Conservation (phyloP, 1,284 basidiomycete species). For the Microbotryum saponariae region DNA sequence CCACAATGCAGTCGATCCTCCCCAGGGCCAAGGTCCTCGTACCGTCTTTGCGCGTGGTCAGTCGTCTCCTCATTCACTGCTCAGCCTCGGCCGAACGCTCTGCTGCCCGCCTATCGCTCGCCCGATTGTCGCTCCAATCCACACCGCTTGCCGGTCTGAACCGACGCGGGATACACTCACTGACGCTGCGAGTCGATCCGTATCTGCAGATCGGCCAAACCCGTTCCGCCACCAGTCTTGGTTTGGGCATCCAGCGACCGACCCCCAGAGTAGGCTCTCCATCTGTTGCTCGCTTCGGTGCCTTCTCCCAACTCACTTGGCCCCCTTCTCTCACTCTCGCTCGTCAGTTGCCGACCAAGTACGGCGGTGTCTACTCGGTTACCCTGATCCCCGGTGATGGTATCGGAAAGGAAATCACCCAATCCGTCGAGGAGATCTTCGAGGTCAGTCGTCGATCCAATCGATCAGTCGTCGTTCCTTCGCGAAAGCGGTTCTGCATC, state of each 20-base stretch:
- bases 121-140: not conserved
- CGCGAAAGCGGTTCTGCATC: not conserved
- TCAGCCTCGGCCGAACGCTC: not conserved
- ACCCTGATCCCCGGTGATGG: constrained; percentile 94
- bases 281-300: too few relatives aligned
- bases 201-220: constrained; percentile 16
- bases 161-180: not conserved
- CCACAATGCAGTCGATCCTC: constrained; percentile 10
- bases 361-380: constrained; percentile 26
- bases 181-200: not conserved
- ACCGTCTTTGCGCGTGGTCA: not conserved
- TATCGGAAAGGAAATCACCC: constrained; percentile 93
- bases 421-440: constrained; percentile 98
- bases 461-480: not conserved
- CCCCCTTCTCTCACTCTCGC: not conserved
- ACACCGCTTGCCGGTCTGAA: not conserved
- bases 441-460: constrained; percentile 44
- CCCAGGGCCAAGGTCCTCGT: constrained; percentile 17
- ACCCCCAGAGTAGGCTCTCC: too few relatives aligned
- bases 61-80: not conserved
- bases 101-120: not conserved
- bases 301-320: too few relatives aligned
- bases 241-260: constrained; percentile 16
- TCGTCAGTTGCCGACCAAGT: not conserved
- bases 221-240: constrained; percentile 28